Base-by-base conservation (phyloP, 192 early-diverging fungal genomes). In the Polychytrium aggregatum region DNA sequence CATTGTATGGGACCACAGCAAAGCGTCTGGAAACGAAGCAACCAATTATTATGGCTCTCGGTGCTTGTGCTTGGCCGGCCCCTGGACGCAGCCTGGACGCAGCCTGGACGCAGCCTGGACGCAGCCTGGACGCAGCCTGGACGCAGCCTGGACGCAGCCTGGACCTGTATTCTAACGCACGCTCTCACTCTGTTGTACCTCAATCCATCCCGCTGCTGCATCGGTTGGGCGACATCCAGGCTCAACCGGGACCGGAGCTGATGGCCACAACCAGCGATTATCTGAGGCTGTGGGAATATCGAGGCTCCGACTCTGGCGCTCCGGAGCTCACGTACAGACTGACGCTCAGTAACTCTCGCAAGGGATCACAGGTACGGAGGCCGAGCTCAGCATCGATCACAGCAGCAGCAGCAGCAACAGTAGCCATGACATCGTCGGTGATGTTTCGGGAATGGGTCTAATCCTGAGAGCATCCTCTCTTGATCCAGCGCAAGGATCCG, bases 231-330 rank as follows among this genome's bases (percentile, higher is more conserved):
- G 41, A 44, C 18, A 41, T 40, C 16, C 26, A 50, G 48, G 33
- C 36, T 10, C 46, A 46, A 47, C 54, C 17, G 11, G 18, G 33
- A 6, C 66, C 73, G 1, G 90, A 93, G 53, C 68, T 96, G 20
- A 56, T 98, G 27, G 92, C 90, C 0, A 91, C 88, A 20, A 80
- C 88, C 1, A 84, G 86, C 14, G 92, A 97, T 57, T 84, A 74
- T 44, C 61, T 98, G 31, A 67, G 87, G 34, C 34, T 98, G n/a
- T 95, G 90, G 89, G 88, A 92, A 41, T 64, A 86, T 11, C 59
- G 40, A 25, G 47, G 64, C 29, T 22, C 17, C 13, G 50, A 70
- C 44, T 84, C 88, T 41, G 67, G 70, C 34, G 13, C 24, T 9
- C 20, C 41, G 10, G 42, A 26, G 0, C 41, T 20, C 4, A n/a